These are phyloP conservation scores for Colletotrichum noveboracense DNA, from an alignment of 2,329 filamentous ascomycete genomes.

Conservation along the genomic window DNA sequence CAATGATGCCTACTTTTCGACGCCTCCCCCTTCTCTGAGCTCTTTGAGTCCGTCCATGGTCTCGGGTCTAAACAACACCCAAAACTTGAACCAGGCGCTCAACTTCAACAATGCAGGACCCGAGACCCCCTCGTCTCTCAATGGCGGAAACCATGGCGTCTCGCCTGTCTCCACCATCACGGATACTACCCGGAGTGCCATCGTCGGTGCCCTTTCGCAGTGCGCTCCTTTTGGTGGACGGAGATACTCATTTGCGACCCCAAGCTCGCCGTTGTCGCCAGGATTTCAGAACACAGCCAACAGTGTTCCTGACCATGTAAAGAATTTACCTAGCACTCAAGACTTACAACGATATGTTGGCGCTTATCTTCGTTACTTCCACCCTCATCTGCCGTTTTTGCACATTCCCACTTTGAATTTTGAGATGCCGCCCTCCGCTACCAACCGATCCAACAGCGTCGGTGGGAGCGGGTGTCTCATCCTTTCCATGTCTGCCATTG, in stretches of 20 bases:
- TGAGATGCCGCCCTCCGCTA: constrained; percentile 71
- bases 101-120: constrained; percentile 68
- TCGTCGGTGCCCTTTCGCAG: constrained; percentile 64
- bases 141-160: constrained; percentile 64
- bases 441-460: constrained; percentile 63
- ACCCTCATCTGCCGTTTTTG: constrained; percentile 93
- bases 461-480: constrained; percentile 87
- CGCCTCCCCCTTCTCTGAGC: constrained; percentile 75
- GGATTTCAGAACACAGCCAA: constrained; percentile 52
- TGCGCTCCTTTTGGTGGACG: constrained; percentile 61
- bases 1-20: constrained; percentile 79
- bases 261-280: constrained; percentile 59
- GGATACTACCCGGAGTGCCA: constrained; percentile 66
- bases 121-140: constrained; percentile 76
- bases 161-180: constrained; percentile 69
- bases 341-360: constrained; percentile 91
- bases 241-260: constrained; percentile 68
- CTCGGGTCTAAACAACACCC: constrained; percentile 61
- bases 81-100: constrained; percentile 66
- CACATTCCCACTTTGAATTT: constrained; percentile 93
- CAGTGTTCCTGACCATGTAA: constrained; percentile 57
- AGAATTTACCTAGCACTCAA: constrained; percentile 75
- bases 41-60: constrained; percentile 76
- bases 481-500: constrained; percentile 82
- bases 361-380: constrained; percentile 90